Base-by-base conservation (phyloP, 2,329 filamentous ascomycete genomes). In the Pseudocercospora vitis region DNA sequence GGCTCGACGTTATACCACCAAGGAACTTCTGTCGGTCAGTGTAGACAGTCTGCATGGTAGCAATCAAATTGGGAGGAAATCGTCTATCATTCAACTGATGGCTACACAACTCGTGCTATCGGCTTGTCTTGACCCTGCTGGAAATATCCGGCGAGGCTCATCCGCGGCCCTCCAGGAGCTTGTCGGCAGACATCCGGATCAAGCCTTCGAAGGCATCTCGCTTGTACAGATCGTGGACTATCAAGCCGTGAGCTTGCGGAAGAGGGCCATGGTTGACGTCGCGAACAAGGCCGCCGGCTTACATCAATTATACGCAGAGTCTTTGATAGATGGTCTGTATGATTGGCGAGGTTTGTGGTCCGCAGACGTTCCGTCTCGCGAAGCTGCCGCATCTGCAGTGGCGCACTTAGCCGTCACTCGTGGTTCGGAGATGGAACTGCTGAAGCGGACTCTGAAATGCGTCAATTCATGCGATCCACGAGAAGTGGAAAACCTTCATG, bases 131-230 rank as follows among this genome's bases (percentile, higher is more conserved):
- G 94, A 99, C 67, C 86, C 92, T 1, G 86, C 89, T 8, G 94
- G 94, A 3, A 99, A 99, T 63, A 96, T 99, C 63, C 82, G 94
- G 48, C 83, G 94, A 61, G 94, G 92, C 3, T 87, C 92, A 24
- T 97, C 94, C 21, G 94, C 94, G 37, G 94, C 94, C 2, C 75
- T 99, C 31, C 94, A 99, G 68, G 94, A 99, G 69, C 79, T 99
- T 11, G 87, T 97, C 55, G 94, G 94, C 8, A 84, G 94, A 7
- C 92, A 99, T 71, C 92, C 94, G 0, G 86, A 96, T 64, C 91
- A 82, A 0, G 83, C 97, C 28, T 76, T 81, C 12, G 78, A 91
- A 64, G 94, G 92, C 0, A 97, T 99, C 52, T 73, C 83, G 35
- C 79, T 97, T 1, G 90, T 97, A 0, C 94, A 97, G 67, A 81